Conservation (phyloP, 1,284 basidiomycete species). For the Exobasidium cylindrosporum region DNA sequence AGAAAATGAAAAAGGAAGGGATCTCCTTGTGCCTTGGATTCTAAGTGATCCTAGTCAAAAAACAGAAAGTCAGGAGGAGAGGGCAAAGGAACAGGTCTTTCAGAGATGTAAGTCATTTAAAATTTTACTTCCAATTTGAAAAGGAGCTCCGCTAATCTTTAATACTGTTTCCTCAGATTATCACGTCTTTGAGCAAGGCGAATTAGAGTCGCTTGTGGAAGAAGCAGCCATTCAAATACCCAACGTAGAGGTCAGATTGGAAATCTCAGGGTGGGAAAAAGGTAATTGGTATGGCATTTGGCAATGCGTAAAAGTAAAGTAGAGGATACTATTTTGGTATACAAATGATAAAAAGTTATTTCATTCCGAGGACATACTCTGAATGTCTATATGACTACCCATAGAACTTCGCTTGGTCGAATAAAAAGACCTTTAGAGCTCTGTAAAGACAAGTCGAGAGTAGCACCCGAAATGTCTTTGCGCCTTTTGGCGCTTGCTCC, state of each 20-base stretch:
- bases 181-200: slow-evolving; percentile 47
- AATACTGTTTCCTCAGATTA: slow-evolving; percentile 36
- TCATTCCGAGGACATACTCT: not conserved
- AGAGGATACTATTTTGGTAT: not conserved
- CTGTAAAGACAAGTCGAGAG: not conserved
- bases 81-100: slow-evolving; percentile 26
- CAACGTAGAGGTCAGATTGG: slow-evolving; percentile 22
- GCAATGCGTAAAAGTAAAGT: slow-evolving; percentile 15
- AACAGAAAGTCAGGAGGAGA: slow-evolving; percentile 1
- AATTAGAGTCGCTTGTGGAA: slow-evolving; percentile 46
- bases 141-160: no score
- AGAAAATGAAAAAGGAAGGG: slow-evolving; percentile 27
- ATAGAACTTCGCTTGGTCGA: slow-evolving; percentile 31
- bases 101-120: slow-evolving; percentile 35
- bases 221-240: slow-evolving; percentile 30
- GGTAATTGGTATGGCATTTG: slow-evolving; percentile 56
- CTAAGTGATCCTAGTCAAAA: slow-evolving; percentile 17
- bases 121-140: not conserved
- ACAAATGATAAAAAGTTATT: no score
- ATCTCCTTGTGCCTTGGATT: slow-evolving; percentile 54
- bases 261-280: slow-evolving; percentile 50
- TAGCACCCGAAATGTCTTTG: slow-evolving; percentile 12
- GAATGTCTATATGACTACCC: slow-evolving; percentile 23
- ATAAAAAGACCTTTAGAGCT: slow-evolving; percentile 23
- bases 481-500: slow-evolving; percentile 16